These are phyloP conservation scores for Arthroderma sp. DNA, from an alignment of 2,329 filamentous ascomycete genomes.

Conservation along the genomic window DNA sequence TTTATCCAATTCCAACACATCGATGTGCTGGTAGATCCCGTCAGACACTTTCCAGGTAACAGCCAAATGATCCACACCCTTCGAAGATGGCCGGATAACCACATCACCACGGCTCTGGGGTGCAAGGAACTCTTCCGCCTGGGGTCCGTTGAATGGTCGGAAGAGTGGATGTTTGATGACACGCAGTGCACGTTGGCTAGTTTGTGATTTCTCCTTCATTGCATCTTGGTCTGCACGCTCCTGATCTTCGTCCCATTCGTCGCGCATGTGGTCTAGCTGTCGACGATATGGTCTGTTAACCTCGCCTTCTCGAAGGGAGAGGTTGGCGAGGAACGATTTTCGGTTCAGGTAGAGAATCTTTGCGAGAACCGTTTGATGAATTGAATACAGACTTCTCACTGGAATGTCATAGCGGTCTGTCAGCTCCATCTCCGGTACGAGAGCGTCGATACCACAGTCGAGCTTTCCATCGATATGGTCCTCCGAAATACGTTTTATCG, in stretches of 20 bases:
- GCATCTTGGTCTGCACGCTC: conserved; percentile 74
- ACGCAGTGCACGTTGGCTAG: conserved; percentile 71
- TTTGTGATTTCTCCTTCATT: conserved; percentile 72
- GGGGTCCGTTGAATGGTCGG: conserved; percentile 77
- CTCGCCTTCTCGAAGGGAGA: conserved; percentile 72
- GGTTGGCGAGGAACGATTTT: conserved; percentile 68
- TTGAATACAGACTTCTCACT: conserved; percentile 59
- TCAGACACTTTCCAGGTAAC: conserved; percentile 98
- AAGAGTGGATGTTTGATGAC: conserved; percentile 98
- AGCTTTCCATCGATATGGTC: conserved; percentile 89
- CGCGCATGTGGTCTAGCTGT: conserved; percentile 56
- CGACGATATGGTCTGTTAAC: conserved; percentile 60
- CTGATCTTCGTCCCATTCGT: conserved; percentile 76
- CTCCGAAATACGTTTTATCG: conserved; percentile 75
- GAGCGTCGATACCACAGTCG: conserved; percentile 86
- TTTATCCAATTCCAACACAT: conserved; percentile 92
- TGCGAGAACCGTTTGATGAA: conserved; percentile 73
- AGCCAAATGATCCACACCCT: conserved; percentile 86
- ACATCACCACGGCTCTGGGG: conserved; percentile 77
- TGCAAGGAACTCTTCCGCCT: conserved; percentile 87
- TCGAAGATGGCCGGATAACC: conserved; percentile 88
- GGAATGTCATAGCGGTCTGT: conserved; percentile 55
- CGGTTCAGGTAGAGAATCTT: conserved; percentile 82
- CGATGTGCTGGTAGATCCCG: conserved; percentile 92
- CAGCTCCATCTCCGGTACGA: conserved; percentile 70